Percentiles rank a stretch among this genome's conserved stretches.
Conservation (phyloP, 2,329 filamentous ascomycete genomes). For the Colletotrichum sp. region DNA sequence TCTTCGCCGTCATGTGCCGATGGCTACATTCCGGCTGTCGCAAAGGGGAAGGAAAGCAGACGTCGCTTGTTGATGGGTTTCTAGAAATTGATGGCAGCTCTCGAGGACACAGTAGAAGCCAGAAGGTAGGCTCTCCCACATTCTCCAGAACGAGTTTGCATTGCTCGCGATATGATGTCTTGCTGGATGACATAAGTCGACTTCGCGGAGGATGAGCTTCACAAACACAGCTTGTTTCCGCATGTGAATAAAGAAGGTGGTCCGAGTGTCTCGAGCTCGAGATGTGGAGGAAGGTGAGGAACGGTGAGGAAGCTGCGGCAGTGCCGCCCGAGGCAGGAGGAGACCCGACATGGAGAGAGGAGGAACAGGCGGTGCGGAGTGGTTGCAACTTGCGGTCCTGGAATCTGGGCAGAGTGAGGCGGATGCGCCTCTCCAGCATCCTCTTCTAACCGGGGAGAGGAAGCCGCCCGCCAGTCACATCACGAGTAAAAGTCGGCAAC, state of each 20-base stretch:
- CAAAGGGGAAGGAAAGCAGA: not conserved
- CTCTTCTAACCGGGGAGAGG: not conserved
- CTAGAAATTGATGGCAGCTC: not conserved
- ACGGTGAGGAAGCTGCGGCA: not conserved
- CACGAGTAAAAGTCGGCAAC: slow-evolving; percentile 7
- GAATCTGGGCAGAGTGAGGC: slow-evolving; percentile 11
- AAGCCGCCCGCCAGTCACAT: slow-evolving; percentile 3
- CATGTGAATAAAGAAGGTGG: slow-evolving; percentile 5
- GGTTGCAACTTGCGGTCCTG: not conserved
- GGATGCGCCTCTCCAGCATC: not conserved
- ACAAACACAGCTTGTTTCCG: not conserved
- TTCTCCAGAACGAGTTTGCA: not conserved
- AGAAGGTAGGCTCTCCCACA: not conserved
- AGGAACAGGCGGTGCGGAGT: not conserved
- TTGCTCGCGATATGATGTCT: not conserved
- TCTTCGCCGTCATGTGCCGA: not conserved
- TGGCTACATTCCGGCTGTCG: not conserved
- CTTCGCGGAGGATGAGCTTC: not conserved
- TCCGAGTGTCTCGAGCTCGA: slow-evolving; percentile 9
- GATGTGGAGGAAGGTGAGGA: not conserved
- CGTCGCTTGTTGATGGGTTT: not conserved
- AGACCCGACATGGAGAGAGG: not conserved
- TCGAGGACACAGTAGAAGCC: not conserved
- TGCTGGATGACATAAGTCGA: not conserved
- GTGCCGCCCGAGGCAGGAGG: not conserved